A percentile compares a stretch with the other conserved stretches of the same genome.
These are phyloP conservation scores for Penicillium occitanis DNA, from an alignment of 2,329 filamentous ascomycete species.

Conservation along the genomic window DNA sequence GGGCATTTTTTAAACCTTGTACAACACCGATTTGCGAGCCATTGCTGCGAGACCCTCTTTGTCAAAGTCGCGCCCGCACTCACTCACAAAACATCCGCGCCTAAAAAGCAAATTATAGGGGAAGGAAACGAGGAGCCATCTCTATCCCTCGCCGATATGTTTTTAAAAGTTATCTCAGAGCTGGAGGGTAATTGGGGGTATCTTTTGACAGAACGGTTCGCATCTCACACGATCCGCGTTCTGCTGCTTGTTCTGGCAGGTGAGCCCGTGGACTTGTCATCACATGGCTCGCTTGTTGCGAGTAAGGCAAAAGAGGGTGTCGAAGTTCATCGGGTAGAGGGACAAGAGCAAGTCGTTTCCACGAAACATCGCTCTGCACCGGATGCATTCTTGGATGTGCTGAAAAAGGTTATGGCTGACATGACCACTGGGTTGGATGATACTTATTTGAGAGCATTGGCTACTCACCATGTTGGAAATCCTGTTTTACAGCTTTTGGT, in stretches of 20 bases:
- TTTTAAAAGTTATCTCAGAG: conserved; percentile 80
- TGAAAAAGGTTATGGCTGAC: conserved; percentile 79
- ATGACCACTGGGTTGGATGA: conserved; percentile 73
- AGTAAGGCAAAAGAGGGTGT: conserved; percentile 92
- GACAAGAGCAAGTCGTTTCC: conserved; percentile 49
- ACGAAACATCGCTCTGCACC: conserved; percentile 62
- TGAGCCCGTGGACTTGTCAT: conserved; percentile 68
- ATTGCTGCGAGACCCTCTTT: conserved; percentile 95
- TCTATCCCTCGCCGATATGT: conserved; percentile 77
- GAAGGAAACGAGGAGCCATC: conserved; percentile 48
- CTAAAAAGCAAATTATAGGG: conserved; percentile 43
- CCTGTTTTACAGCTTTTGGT: conserved; percentile 89
- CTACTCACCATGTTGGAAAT: conserved; percentile 86
- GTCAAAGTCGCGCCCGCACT: conserved; percentile 76
- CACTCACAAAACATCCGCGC: conserved; percentile 62
- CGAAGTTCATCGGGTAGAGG: conserved; percentile 56
- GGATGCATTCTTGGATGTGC: conserved; percentile 70
- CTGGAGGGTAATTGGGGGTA: conserved; percentile 81
- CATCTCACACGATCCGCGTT: conserved; percentile 85
- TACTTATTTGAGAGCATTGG: conserved; percentile 76
- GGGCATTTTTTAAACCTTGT: conserved; percentile 86
- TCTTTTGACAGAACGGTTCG: conserved; percentile 82
- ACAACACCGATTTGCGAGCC: conserved; percentile 93
- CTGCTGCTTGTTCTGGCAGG: conserved; percentile 84
- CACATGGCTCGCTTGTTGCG: conserved; percentile 72